Evolutionary conservation across 139 green algal genomes (phyloP), one percentile per base, ranked within the genome.

Genomic region (Coccomyxa sp.): DNA sequence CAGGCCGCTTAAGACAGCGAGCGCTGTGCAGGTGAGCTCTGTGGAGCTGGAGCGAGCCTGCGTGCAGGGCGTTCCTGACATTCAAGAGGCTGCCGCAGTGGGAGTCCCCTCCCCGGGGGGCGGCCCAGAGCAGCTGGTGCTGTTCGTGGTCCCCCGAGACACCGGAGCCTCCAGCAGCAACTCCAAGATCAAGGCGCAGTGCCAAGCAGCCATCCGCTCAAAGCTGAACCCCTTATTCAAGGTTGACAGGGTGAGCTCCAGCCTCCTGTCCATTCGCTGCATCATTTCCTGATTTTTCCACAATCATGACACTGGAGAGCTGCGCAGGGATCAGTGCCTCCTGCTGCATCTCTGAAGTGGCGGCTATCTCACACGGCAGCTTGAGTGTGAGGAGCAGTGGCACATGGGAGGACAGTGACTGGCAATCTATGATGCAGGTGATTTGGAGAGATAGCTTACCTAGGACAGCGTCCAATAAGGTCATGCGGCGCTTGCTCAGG

Each of bases 141-240:
- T 98, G 7, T 95, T 96, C 31, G 40, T 96, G 31, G 95, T 97
- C 73, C 82, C 90, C 54, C 58, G 76, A 35, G 29, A 27, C 37
- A 38, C 14, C 4, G 5, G n/a, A 39, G 8, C 44, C n/a, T 12
- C 70, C 12, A 27, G 39, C 35, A 70, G 54, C 33, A 37, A 37
- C 24, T 38, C 64, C 10, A n/a, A 75, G 27, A 76, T 93, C 70
- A 75, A 83, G 39, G 8, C 55, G 38, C 55, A 54, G 37, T 95
- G 90, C 77, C 85, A 92, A 85, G 72, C 73, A 16, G 95, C 92
- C 8, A 77, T 98, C 14, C 80, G 88, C n/a, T n/a, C 24, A 39
- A 73, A 84, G 22, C 83, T 98, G 12, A 98, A 97, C 76, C 95
- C 95, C 5, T 85, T 98, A 39, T 98, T 98, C 85, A 95, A 92